These are phyloP conservation scores for Mycena epipterygia DNA, from an alignment of 768 basidiomycete species.

Conservation along the genomic window DNA sequence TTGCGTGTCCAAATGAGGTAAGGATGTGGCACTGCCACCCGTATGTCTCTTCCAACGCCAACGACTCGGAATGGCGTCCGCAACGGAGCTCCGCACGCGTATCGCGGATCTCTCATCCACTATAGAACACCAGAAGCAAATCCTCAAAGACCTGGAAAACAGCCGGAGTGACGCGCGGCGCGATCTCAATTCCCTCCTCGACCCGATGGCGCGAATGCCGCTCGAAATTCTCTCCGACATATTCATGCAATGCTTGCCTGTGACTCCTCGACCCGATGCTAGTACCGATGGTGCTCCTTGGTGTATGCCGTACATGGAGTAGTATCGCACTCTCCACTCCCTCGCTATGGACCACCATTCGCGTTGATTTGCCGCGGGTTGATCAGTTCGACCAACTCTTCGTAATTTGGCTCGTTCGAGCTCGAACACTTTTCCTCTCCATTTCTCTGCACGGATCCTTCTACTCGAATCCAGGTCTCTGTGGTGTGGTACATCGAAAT, in stretches of 20 bases:
- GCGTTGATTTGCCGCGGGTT: neutral
- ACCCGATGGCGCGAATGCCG: neutral
- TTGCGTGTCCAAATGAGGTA: too few relatives aligned
- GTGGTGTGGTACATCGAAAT: too few relatives aligned
- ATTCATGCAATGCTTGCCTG: neutral
- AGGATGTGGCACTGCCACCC: too few relatives aligned
- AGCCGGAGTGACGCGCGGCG: too few relatives aligned
- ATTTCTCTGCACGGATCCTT: neutral
- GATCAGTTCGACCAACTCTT: neutral
- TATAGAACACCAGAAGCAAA: neutral
- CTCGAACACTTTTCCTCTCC: neutral
- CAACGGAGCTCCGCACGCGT: neutral
- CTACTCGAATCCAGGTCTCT: too few relatives aligned
- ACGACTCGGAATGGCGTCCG: too few relatives aligned
- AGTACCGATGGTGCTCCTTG: neutral
- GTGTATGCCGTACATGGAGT: neutral
- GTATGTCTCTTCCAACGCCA: too few relatives aligned
- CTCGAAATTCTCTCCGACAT: too few relatives aligned
- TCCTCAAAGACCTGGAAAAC: neutral
- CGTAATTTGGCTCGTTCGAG: neutral
- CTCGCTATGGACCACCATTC: neutral
- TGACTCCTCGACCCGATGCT: neutral
- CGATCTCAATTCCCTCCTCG: neutral
- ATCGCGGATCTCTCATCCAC: neutral
- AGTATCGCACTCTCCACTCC: neutral